phyloP scores from a whole-genome alignment of 140 eudicot species.

The Senecio squalidus region DNA sequence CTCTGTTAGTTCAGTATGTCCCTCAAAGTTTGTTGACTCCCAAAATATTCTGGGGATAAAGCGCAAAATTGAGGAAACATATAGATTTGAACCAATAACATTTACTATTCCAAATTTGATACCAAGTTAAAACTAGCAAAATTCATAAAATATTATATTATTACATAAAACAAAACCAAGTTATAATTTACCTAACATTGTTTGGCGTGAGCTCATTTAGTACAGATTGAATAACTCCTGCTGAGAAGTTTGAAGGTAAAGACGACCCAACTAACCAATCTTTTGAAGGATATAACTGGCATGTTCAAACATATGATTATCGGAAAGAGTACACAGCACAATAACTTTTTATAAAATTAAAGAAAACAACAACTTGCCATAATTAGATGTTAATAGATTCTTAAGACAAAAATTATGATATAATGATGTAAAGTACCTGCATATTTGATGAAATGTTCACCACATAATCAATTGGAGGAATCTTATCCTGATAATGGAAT shows the following conservation, averaged over 20 bases:
- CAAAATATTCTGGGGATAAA: slow-evolving; percentile 72
- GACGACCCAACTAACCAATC: slow-evolving; percentile 96
- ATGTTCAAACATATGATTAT: slow-evolving; percentile 18
- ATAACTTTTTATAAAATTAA: slow-evolving; percentile 13
- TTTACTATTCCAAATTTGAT: neutral
- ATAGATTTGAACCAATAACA: neutral
- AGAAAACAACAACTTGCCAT: neutral
- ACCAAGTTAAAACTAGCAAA: neutral
- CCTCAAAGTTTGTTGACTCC: slow-evolving; percentile 94
- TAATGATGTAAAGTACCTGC: slow-evolving; percentile 53
- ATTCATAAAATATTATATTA: neutral
- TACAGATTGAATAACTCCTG: slow-evolving; percentile 47
- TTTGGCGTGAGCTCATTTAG: slow-evolving; percentile 69
- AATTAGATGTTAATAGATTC: slow-evolving; percentile 1
- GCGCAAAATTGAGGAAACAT: neutral
- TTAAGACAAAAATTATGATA: slow-evolving; percentile 23
- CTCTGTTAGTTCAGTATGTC: slow-evolving; percentile 60
- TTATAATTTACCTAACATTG: slow-evolving; percentile 58
- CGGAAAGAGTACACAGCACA: slow-evolving; percentile 8
- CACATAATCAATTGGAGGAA: slow-evolving; percentile 78
- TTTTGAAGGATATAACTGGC: slow-evolving; percentile 70
- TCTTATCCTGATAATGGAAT: slow-evolving; percentile 89
- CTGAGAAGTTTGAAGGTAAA: slow-evolving; percentile 63
- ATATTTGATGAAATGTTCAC: slow-evolving; percentile 62
- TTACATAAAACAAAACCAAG: too few relatives aligned